Base-by-base conservation (phyloP, 192 early-diverging fungal genomes). In the Mortierella alpina region DNA sequence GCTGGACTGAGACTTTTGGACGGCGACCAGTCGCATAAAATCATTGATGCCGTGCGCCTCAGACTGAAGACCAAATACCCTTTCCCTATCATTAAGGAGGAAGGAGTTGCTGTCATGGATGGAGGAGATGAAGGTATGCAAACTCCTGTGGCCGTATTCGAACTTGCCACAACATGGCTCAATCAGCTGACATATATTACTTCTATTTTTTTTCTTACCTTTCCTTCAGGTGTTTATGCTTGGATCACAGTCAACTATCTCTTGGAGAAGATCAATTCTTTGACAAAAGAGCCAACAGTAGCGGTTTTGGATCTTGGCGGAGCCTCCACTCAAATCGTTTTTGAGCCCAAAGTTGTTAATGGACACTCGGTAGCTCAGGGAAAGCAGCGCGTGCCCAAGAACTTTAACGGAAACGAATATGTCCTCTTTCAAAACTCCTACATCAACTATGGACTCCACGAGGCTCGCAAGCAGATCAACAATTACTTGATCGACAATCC, bases 231-330 rank as follows among this genome's bases (percentile, higher is more conserved):
- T 52, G 91, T 98, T n/a, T 99, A 92, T 84, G 96, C 96, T 44
- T 99, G 97, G 97, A 95, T 99, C 57, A 99, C 97, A 0, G 94
- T 97, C 22, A 99, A 99, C 83, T 97, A 95, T 68, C 84, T 99
- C 9, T 86, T 97, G 41, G 79, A 86, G 20, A 84, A 83, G 20
- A 86, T 97, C 56, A 94, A 90, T 11, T 84, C 85, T 11, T 40
- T 83, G 1, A 63, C 84, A 69, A 83, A 82, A 20, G 61, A 57
- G 8, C 77, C 84, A 8, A 97, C 96, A 2, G 96, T 93, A 2
- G 98, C 95, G 0, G 91, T 96, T 39, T 92, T 99, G 90, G 98
- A 99, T 78, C 88, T 99, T 67, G 98, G 98, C 48, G 98, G 98
- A 55, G 98, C 93, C 5, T 97, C 95, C 22, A 99, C 98, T 9